A percentile compares a stretch with the other conserved stretches of the same genome.
These are phyloP conservation scores for Cyclotella cryptica DNA, from an alignment of 108 stramenopile species.

Conservation along the genomic window DNA sequence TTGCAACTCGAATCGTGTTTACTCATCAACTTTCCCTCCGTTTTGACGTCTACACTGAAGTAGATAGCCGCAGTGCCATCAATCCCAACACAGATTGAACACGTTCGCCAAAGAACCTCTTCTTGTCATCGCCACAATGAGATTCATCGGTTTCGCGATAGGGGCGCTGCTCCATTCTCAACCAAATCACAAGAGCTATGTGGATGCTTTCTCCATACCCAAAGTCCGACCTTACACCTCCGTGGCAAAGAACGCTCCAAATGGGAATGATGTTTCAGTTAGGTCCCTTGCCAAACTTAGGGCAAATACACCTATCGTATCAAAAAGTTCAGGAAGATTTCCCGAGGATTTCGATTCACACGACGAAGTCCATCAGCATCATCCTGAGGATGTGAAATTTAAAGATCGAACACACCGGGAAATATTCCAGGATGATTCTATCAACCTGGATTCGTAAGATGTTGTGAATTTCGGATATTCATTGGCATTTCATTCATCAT, in stretches of 20 bases:
- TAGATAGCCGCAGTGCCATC: too few species aligned
- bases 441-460: neutral
- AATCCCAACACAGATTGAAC: too few species aligned
- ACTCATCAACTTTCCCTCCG: too few species aligned
- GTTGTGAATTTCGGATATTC: neutral
- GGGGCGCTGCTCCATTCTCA: conserved; percentile 6
- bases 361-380: neutral
- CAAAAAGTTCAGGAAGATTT: neutral
- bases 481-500: neutral
- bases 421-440: neutral
- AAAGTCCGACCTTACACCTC: neutral
- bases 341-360: neutral
- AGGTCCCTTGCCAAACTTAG: neutral
- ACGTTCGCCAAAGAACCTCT: too few species aligned
- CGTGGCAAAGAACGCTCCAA: neutral
- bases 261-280: neutral
- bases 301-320: neutral
- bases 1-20: too few species aligned
- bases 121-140: neutral
- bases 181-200: neutral
- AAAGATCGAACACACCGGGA: neutral
- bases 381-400: neutral
- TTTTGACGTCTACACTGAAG: too few species aligned
- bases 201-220: conserved; percentile 6
- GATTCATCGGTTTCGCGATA: neutral